These are phyloP conservation scores for Spergularia bocconei DNA, from an alignment of 148 eudicot species.

Conservation along the genomic window DNA sequence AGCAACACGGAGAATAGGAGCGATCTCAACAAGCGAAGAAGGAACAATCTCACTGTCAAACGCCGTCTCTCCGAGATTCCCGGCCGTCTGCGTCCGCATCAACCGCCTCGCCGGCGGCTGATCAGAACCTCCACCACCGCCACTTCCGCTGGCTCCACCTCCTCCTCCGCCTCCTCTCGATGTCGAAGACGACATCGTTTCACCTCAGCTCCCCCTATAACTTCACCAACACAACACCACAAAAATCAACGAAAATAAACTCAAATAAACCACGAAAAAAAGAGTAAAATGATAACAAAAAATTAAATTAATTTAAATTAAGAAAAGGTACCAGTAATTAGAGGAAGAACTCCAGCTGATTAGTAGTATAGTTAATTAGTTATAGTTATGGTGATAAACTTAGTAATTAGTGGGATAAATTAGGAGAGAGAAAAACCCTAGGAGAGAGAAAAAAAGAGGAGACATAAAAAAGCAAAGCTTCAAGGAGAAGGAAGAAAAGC, in stretches of 20 bases:
- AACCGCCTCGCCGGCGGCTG: conserved; percentile 76
- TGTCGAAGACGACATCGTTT: conserved; percentile 30
- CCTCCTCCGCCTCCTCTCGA: conserved; percentile 29
- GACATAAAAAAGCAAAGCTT: neutral
- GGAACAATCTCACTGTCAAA: conserved; percentile 98
- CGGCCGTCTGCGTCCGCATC: conserved; percentile 80
- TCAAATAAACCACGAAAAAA: neutral
- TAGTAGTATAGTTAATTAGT: neutral
- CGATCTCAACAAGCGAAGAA: conserved; percentile 85
- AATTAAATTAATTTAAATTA: neutral
- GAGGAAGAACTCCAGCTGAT: neutral
- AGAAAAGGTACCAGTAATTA: conserved; percentile 14
- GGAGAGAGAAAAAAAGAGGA: neutral
- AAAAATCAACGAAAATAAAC: neutral
- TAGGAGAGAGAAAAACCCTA: neutral
- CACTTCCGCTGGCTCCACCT: conserved; percentile 47
- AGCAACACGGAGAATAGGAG: conserved; percentile 98
- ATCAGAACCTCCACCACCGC: conserved; percentile 49
- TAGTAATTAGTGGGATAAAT: neutral
- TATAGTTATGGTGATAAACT: neutral
- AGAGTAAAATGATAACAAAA: neutral
- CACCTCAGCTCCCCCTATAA: neutral
- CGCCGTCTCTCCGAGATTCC: conserved; percentile 74
- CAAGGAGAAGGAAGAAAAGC: conserved; percentile 1
- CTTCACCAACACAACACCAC: neutral